A percentile compares a stretch with the other conserved stretches of the same genome.
Conservation (phyloP, 2,329 filamentous ascomycete genomes). For the Parastagonospora nodorum region DNA sequence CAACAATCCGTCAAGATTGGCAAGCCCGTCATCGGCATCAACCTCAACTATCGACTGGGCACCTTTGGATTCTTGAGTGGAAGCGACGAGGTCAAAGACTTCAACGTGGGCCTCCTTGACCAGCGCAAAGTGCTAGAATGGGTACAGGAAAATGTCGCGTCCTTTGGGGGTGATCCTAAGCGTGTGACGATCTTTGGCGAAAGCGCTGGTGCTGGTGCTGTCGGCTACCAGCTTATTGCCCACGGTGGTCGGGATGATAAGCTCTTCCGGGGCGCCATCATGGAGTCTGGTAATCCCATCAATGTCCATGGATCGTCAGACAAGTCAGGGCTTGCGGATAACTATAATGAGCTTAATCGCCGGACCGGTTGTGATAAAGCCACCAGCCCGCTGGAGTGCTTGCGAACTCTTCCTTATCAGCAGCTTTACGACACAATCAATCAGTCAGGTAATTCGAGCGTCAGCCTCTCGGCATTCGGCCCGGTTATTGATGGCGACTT, state of each 20-base stretch:
- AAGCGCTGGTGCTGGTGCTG: neutral
- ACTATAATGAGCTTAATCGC: neutral
- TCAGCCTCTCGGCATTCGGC: neutral
- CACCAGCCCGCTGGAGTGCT: neutral
- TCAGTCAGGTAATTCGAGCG: neutral
- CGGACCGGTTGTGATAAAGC: neutral
- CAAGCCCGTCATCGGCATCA: constrained; percentile 9
- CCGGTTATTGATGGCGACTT: neutral
- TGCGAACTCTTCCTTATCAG: neutral
- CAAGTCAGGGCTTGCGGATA: neutral
- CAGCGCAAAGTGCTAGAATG: constrained; percentile 58
- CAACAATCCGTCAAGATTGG: constrained; percentile 49
- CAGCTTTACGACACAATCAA: neutral
- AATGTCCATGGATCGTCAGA: neutral
- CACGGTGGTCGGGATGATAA: neutral
- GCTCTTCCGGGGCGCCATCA: neutral
- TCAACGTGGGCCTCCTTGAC: neutral
- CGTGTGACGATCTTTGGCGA: constrained; percentile 49
- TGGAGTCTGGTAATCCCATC: neutral
- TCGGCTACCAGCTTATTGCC: neutral
- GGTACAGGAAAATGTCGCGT: constrained; percentile 63
- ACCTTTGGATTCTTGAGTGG: constrained; percentile 42
- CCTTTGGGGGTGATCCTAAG: constrained; percentile 58
- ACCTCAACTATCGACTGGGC: constrained; percentile 26
- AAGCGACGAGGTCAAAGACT: neutral